phyloP scores from a whole-genome alignment of 257 asterid genomes.

The Ilex asprella region DNA sequence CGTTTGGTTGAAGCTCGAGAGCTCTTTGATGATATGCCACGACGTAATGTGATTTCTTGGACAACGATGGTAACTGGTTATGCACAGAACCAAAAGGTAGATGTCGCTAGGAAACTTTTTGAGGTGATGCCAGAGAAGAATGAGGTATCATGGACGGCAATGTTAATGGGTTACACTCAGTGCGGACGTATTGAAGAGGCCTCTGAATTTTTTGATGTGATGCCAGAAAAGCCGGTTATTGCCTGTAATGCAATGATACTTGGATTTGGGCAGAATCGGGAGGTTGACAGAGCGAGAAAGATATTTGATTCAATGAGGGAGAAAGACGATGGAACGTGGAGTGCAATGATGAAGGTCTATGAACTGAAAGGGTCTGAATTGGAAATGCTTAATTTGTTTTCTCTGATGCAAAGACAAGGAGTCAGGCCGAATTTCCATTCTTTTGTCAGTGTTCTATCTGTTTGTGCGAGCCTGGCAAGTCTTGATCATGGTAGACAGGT shows the following conservation, averaged over 20 bases:
- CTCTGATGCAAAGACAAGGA: constrained; percentile 48
- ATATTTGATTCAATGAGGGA: constrained; percentile 49
- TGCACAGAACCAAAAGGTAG: constrained; percentile 56
- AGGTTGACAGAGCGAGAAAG: constrained; percentile 39
- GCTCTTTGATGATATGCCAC: constrained; percentile 48
- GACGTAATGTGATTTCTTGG: constrained; percentile 64
- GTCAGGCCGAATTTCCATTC: constrained; percentile 8
- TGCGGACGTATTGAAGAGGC: background rate
- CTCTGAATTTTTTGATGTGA: constrained; percentile 45
- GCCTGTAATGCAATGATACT: constrained; percentile 61
- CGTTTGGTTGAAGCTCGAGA: constrained; percentile 56
- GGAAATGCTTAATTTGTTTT: constrained; percentile 48
- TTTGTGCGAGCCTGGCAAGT: constrained; percentile 65
- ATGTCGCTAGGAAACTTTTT: constrained; percentile 63
- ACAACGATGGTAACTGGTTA: constrained; percentile 70
- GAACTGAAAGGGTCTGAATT: constrained; percentile 5
- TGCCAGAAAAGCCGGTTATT: constrained; percentile 44
- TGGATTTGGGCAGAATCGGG: constrained; percentile 49
- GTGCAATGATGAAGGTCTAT: constrained; percentile 34
- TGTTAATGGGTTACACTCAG: constrained; percentile 26
- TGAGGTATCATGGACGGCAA: constrained; percentile 78
- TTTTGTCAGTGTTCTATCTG: constrained; percentile 52
- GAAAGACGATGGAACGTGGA: constrained; percentile 67
- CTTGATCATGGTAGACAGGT: constrained; percentile 58
- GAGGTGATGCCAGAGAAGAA: constrained; percentile 81